Base-by-base conservation (phyloP, 2,329 filamentous ascomycete species). In the Didymosphaeria variabile region DNA sequence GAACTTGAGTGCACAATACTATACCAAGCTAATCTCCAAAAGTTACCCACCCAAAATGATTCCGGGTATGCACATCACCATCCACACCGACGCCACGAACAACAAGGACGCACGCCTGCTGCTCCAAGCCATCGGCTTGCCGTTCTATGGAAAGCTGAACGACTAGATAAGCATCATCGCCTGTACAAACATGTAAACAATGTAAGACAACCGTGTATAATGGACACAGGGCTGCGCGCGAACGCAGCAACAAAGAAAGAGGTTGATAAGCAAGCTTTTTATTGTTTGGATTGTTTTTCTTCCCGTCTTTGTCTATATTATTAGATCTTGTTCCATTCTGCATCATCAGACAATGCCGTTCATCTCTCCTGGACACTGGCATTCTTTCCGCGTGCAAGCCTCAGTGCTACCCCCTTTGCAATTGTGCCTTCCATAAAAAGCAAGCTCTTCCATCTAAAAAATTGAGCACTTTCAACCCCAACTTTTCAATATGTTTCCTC, bases 41-140 rank as follows among this genome's bases (percentile, higher is more conserved):
- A 89, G 86, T 77, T 89, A 89, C 68, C 86, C 86, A 4, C 83
- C 86, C 5, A 87, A 87, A 80, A 90, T 95, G 90, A 91, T 97
- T 68, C 92, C 94, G 17, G 93, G 93, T 76, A 91, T 90, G 77
- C 88, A 95, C 72, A 87, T 97, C 69, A 91, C 90, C 60, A 85
- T 97, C 58, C 90, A 95, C 79, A 97, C 94, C 1, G 90, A 90
- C 31, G 94, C 92, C 45, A 93, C 85, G 29, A 94, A 91, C 31
- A 93, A 97, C 78, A 89, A 90, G 71, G 93, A 97, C 72, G 94
- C 91, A 8, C 87, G 92, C 68, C 80, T 97, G 61, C 84, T 97
- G 56, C 82, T 93, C 59, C 86, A 87, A 70, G 83, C 90, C 13
- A 80, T 94, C 62, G 92, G 92, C 34, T 80, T 95, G 64, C 93